A percentile compares a stretch with the other conserved stretches of the same genome.
These are phyloP conservation scores for Blakeslea trispora DNA, from an alignment of 371 early-diverging fungal genomes.

Conservation along the genomic window DNA sequence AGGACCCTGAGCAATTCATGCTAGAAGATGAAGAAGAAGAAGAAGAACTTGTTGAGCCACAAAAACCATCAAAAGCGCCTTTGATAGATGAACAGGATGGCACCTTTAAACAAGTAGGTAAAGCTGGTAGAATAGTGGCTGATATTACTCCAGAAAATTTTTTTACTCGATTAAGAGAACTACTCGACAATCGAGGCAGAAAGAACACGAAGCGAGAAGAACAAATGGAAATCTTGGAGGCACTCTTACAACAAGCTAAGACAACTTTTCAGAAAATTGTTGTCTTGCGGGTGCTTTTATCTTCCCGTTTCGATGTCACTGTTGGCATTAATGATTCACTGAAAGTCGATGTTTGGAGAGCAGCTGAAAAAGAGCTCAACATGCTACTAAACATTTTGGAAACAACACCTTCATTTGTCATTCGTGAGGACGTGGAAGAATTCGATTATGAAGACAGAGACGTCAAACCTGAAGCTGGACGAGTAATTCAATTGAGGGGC, in stretches of 20 bases:
- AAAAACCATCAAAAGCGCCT: slow-evolving; percentile 10
- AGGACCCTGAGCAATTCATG: slow-evolving; percentile 57
- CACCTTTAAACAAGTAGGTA: slow-evolving; percentile 84
- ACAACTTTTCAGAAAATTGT: slow-evolving; percentile 83
- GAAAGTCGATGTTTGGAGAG: slow-evolving; percentile 81
- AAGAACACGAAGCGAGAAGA: slow-evolving; percentile 90
- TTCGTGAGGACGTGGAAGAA: slow-evolving; percentile 69
- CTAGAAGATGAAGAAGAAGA: slow-evolving; percentile 42
- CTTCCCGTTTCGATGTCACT: slow-evolving; percentile 89
- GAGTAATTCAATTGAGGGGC: slow-evolving; percentile 72
- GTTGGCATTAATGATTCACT: slow-evolving; percentile 68
- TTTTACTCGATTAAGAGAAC: slow-evolving; percentile 78
- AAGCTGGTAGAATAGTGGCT: slow-evolving; percentile 71
- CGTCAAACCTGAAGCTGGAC: slow-evolving; percentile 50
- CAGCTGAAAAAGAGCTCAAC: slow-evolving; percentile 72
- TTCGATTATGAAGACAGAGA: slow-evolving; percentile 73
- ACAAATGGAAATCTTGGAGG: slow-evolving; percentile 70
- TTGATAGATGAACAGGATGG: slow-evolving; percentile 43
- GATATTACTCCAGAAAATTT: slow-evolving; percentile 69
- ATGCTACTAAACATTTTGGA: slow-evolving; percentile 76
- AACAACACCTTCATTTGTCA: slow-evolving; percentile 56
- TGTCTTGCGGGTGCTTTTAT: slow-evolving; percentile 85
- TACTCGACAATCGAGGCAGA: slow-evolving; percentile 89
- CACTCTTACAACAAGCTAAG: slow-evolving; percentile 65
- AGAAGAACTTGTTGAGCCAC: slow-evolving; percentile 14